Evolutionary conservation across 106 monocot genomes (phyloP).

Genomic region (Hemerocallis citrina): DNA sequence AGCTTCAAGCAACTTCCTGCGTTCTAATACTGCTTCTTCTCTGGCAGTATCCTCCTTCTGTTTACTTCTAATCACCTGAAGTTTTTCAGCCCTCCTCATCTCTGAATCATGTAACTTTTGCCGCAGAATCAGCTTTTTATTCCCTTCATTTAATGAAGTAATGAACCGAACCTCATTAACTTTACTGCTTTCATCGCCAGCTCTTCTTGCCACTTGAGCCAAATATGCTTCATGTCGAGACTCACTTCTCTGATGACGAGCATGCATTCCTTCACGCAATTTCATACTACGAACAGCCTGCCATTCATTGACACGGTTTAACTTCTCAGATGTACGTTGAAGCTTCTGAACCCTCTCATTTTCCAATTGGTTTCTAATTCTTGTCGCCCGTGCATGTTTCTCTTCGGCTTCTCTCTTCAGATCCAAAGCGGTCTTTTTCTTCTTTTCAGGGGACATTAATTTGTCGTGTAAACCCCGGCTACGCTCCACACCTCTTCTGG

Average conservation of each 20-base stretch:
- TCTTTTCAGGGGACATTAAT: constrained; percentile 95
- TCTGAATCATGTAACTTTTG: constrained; percentile 95
- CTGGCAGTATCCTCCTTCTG: constrained; percentile 89
- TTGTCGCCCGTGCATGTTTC: constrained; percentile 85
- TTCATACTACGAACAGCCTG: constrained; percentile 89
- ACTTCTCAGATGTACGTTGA: constrained; percentile 86
- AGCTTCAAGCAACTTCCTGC: constrained; percentile 94
- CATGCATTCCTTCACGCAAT: constrained; percentile 78
- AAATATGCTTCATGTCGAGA: constrained; percentile 92
- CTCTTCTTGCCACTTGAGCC: constrained; percentile 86
- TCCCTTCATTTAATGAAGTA: constrained; percentile 97
- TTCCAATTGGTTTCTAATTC: constrained; percentile 87
- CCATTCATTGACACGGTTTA: constrained; percentile 94
- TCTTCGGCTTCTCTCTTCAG: constrained; percentile 90
- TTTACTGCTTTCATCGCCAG: constrained; percentile 98
- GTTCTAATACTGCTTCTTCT: constrained; percentile 93
- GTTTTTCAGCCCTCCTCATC: constrained; percentile 87
- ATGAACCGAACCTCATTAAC: constrained; percentile 98
- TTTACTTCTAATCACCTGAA: constrained; percentile 80
- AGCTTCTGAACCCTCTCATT: constrained; percentile 86
- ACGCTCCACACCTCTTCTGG: constrained; percentile 71
- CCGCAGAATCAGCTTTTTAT: constrained; percentile 82
- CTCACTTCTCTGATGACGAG: constrained; percentile 80
- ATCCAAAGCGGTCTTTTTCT: constrained; percentile 76
- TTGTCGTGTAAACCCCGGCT: constrained; percentile 77